These are phyloP conservation scores for Sporothrix protearum DNA, from an alignment of 2,329 filamentous ascomycete species.

Conservation along the genomic window DNA sequence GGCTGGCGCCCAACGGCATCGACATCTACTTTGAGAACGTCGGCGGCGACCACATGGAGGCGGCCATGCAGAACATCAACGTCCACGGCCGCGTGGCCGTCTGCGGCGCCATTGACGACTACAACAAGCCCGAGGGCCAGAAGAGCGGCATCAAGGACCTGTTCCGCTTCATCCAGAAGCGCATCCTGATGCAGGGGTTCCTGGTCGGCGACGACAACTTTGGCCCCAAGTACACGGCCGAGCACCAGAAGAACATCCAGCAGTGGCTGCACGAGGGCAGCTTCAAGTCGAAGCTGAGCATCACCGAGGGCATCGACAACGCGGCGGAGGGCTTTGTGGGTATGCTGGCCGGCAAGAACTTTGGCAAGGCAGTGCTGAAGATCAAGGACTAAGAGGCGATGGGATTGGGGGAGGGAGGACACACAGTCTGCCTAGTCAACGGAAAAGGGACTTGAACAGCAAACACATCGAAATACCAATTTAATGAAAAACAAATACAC, in stretches of 20 bases:
- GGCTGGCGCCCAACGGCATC: constrained; percentile 71
- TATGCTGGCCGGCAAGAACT: constrained; percentile 74
- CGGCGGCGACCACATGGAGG: constrained; percentile 51
- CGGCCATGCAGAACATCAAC: constrained; percentile 49
- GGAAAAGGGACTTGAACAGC: too few species aligned
- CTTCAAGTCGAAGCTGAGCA: constrained; percentile 65
- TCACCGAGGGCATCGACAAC: constrained; percentile 75
- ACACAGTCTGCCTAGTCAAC: too few species aligned
- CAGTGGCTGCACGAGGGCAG: constrained; percentile 73
- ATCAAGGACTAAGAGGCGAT: constrained; percentile 32
- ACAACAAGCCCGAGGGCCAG: constrained; percentile 59
- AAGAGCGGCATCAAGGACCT: constrained; percentile 66
- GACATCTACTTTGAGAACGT: constrained; percentile 63
- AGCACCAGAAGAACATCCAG: constrained; percentile 72
- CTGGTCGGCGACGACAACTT: constrained; percentile 65
- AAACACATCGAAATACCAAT: too few species aligned
- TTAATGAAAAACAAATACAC: too few species aligned
- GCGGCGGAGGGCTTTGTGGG: constrained; percentile 69
- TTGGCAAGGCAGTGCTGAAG: constrained; percentile 80
- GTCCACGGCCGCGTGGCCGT: constrained; percentile 61
- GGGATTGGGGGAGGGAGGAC: too few species aligned
- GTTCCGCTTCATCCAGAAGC: constrained; percentile 61
- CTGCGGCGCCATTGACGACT: constrained; percentile 70
- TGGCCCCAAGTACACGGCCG: constrained; percentile 61
- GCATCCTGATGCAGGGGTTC: constrained; percentile 71